Percentiles rank a stretch among this genome's conserved stretches.
These are phyloP conservation scores for Tuber melanosporum DNA, from an alignment of 495 filamentous ascomycete genomes.

Conservation along the genomic window DNA sequence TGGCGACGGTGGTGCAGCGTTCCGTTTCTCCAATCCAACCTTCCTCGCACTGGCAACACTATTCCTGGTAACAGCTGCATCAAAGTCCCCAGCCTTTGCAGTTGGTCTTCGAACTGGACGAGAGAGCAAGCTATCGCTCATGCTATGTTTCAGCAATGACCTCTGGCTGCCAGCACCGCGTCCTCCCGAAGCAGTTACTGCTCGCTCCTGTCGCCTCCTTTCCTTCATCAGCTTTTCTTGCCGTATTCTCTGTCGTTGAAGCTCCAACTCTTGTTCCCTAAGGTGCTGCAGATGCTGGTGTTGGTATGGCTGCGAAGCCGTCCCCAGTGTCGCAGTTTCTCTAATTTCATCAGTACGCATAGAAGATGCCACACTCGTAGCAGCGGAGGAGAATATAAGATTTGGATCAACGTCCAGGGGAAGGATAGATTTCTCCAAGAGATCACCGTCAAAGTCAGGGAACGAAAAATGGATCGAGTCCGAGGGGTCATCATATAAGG, in stretches of 20 bases:
- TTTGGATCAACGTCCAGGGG: slow-evolving; percentile 37
- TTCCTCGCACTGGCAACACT: slow-evolving; percentile 19
- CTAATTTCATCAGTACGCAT: slow-evolving; percentile 29
- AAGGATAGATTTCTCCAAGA: slow-evolving; percentile 23
- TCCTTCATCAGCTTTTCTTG: slow-evolving; percentile 30
- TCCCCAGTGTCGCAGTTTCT: slow-evolving; percentile 1
- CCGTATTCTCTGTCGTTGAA: slow-evolving; percentile 27
- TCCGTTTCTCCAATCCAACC: slow-evolving; percentile 19
- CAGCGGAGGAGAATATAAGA: slow-evolving; percentile 35
- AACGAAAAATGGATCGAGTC: slow-evolving; percentile 41
- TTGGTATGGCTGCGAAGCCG: slow-evolving; percentile 36
- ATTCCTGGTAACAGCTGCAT: slow-evolving; percentile 37
- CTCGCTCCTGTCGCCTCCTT: slow-evolving; percentile 22
- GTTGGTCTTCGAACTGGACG: slow-evolving; percentile 18
- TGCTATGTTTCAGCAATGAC: slow-evolving; percentile 25
- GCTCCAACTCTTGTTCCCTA: slow-evolving; percentile 39
- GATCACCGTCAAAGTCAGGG: slow-evolving; percentile 27
- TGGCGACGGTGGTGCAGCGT: slow-evolving; percentile 15
- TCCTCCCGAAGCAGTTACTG: slow-evolving; percentile 22
- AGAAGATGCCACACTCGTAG: slow-evolving; percentile 37
- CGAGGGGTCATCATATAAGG: slow-evolving; percentile 29
- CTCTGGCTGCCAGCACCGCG: slow-evolving; percentile 20
- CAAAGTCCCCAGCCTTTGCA: slow-evolving; percentile 34
- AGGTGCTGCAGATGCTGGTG: slow-evolving; percentile 41
- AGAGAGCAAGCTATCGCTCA: slow-evolving; percentile 30